A percentile compares a stretch with the other conserved stretches of the same genome.
Conservation (phyloP, 768 basidiomycete species). For the Mycena epipterygia region DNA sequence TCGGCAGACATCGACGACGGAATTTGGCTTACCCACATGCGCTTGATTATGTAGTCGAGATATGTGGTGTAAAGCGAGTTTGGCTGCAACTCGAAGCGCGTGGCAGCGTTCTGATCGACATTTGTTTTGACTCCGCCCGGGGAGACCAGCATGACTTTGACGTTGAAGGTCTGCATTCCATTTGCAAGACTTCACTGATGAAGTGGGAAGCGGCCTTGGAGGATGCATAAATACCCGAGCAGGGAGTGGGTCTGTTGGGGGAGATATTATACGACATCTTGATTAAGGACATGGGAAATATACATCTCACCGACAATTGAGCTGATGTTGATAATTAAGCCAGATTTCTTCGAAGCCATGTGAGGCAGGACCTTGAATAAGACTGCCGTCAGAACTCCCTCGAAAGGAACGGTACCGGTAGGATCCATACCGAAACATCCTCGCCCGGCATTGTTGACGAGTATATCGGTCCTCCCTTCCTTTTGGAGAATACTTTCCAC, state of each 20-base stretch:
- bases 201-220: constrained; percentile 1
- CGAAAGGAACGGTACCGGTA: no score
- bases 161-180: constrained; percentile 24
- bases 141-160: constrained; percentile 6
- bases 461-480: constrained; percentile 2
- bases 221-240: constrained; percentile 12
- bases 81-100: constrained; percentile 3
- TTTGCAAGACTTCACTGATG: constrained; percentile 1
- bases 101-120: constrained; percentile 6
- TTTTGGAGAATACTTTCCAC: not conserved
- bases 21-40: constrained; percentile 14
- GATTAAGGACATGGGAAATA: not conserved
- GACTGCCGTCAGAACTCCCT: not conserved
- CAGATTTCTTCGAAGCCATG: constrained; percentile 8
- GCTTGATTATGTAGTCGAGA: constrained; percentile 1
- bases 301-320: constrained; percentile 20
- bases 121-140: constrained; percentile 14
- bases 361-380: not conserved
- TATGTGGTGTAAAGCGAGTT: constrained; percentile 1
- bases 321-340: constrained; percentile 15
- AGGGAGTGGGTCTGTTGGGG: constrained; percentile 5
- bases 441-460: constrained; percentile 18
- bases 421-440: not conserved
- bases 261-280: not conserved
- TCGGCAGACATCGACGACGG: constrained; percentile 11